Conservation (phyloP, 805 yeast genomes). For the Spathaspora girioi region DNA sequence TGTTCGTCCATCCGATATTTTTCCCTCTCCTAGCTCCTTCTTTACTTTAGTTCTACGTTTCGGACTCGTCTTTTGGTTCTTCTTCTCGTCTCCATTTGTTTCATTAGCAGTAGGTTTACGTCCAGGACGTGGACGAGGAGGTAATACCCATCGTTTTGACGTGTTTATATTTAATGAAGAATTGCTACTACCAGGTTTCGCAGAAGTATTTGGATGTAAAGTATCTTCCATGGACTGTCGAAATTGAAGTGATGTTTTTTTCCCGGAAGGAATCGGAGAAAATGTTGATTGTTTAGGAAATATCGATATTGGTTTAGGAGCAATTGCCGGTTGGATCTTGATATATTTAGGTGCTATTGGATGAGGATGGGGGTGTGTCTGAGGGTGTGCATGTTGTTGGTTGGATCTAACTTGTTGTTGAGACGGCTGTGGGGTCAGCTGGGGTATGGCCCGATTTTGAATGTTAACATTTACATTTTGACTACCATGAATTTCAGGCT, state of each 20-base stretch:
- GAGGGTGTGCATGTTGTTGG: neutral
- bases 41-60: slow-evolving; percentile 6
- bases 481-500: neutral
- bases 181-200: too few relatives aligned
- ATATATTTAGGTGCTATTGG: slow-evolving; percentile 19
- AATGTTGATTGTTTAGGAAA: slow-evolving; percentile 23
- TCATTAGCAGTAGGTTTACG: slow-evolving; percentile 26
- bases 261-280: slow-evolving; percentile 17
- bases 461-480: neutral
- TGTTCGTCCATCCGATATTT: neutral
- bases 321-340: slow-evolving; percentile 37
- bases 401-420: neutral
- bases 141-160: slow-evolving; percentile 37
- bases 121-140: slow-evolving; percentile 41
- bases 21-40: neutral
- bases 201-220: neutral
- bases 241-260: slow-evolving; percentile 10
- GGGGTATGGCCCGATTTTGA: neutral
- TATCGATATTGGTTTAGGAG: slow-evolving; percentile 33
- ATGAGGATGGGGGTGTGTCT: neutral
- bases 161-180: slow-evolving; percentile 21
- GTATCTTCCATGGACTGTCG: slow-evolving; percentile 6
- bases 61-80: slow-evolving; percentile 3
- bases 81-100: slow-evolving; percentile 4
- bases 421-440: neutral